phyloP scores from a whole-genome alignment of 2,329 filamentous ascomycete species.

The Xylariaceae sp. region DNA sequence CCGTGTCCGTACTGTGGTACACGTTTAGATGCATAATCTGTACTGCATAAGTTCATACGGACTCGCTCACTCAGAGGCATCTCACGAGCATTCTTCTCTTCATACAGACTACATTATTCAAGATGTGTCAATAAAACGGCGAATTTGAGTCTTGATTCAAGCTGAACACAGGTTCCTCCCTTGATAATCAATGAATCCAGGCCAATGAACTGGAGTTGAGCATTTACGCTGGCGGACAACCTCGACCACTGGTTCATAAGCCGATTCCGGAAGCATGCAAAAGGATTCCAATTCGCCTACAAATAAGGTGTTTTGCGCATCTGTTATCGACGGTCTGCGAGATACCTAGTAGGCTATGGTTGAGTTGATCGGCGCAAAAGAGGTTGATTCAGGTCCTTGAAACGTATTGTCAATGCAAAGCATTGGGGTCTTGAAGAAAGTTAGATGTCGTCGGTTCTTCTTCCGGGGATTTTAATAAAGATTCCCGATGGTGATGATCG shows the following conservation, averaged over 20 bases:
- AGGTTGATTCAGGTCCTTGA: too few relatives aligned
- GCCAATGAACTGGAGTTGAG: not conserved
- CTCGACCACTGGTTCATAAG: not conserved
- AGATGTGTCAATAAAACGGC: not conserved
- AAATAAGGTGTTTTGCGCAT: slow-evolving; percentile 3
- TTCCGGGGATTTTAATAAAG: too few relatives aligned
- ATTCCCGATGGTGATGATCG: too few relatives aligned
- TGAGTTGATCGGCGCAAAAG: too few relatives aligned
- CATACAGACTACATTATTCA: too few relatives aligned
- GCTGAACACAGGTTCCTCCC: too few relatives aligned
- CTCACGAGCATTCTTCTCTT: not conserved
- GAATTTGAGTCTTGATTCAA: not conserved
- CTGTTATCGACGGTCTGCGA: too few relatives aligned
- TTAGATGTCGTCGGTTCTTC: too few relatives aligned
- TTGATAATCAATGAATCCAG: not conserved
- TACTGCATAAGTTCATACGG: not conserved
- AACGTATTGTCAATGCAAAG: too few relatives aligned
- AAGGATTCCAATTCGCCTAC: not conserved
- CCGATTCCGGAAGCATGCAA: not conserved
- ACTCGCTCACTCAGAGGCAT: not conserved
- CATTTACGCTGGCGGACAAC: not conserved
- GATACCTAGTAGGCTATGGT: too few relatives aligned
- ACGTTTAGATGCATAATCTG: not conserved
- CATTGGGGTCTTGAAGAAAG: too few relatives aligned
- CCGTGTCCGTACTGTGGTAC: not conserved